phyloP scores from a whole-genome alignment of 164 flowering plant genomes.

The Piper longum region DNA sequence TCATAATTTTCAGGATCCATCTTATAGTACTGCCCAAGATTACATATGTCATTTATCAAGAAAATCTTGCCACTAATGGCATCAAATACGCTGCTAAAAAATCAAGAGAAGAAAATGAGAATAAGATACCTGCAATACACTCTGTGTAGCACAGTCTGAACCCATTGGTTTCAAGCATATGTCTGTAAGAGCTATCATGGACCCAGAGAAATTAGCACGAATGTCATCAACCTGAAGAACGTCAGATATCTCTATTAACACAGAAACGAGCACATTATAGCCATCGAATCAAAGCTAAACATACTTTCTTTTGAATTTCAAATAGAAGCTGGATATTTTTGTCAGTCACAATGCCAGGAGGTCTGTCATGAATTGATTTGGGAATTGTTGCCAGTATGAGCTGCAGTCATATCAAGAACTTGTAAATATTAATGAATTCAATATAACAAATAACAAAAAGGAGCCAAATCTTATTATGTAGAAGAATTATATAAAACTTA shows the following conservation, averaged over 20 bases:
- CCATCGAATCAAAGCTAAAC: conserved; percentile 1
- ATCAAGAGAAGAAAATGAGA: not conserved
- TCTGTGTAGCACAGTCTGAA: conserved; percentile 85
- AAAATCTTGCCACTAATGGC: not conserved
- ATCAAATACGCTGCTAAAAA: not conserved
- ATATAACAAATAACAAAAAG: not conserved
- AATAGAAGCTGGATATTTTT: conserved; percentile 66
- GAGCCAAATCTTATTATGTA: not conserved
- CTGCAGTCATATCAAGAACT: conserved; percentile 18
- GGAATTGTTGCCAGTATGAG: conserved; percentile 68
- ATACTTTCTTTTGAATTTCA: conserved; percentile 84
- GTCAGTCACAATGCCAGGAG: conserved; percentile 70
- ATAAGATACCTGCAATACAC: conserved; percentile 63
- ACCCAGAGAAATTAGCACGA: conserved; percentile 73
- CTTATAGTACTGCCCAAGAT: conserved; percentile 55
- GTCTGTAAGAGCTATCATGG: conserved; percentile 53
- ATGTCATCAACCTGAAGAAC: conserved; percentile 56
- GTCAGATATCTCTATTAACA: not conserved
- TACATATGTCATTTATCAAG: not conserved
- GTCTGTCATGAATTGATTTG: conserved; percentile 27
- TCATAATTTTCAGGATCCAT: conserved; percentile 69
- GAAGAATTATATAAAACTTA: too few species aligned
- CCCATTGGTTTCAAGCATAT: conserved; percentile 95
- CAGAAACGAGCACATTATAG: not conserved
- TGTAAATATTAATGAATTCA: not conserved